Evolutionary conservation across 2,329 filamentous ascomycete genomes (phyloP), one percentile per base, ranked within the genome.

Genomic region (Ceratocystis huliohia): DNA sequence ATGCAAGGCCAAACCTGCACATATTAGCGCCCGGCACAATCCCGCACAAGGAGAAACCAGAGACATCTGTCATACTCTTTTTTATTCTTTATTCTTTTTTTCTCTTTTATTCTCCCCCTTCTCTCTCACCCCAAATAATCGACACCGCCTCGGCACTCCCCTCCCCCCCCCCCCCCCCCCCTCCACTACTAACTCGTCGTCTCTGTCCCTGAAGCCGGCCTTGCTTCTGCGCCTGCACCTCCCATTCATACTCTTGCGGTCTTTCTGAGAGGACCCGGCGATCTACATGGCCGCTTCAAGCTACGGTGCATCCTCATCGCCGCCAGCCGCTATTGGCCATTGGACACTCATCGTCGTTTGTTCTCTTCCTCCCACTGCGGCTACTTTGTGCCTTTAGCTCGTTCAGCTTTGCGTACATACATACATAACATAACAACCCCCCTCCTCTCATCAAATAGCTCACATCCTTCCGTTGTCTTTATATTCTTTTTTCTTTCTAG

Each of bases 1-100:
- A 22, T 13, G 33, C 50, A 30, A 17, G 50, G 25, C 50, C 50
- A 57, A 17, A 46, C 45, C 45, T 50, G 46, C 7, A 50, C 33
- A 20, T 50, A 50, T 50, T 50, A 50, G 46, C 22, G 46, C 46
- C 46, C 17, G 46, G 46, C 46, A 50, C 15, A 50, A 50, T 20
- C 46, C 46, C 46, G 46, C 46, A 50, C 46, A 50, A 50, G 46
- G 46, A 50, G 46, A n/a, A 50, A 50, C 25, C 50, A 30, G 50
- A 25, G 50, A 50, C 50, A 57, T 57, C 50, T 57, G 50, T 57
- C 50, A 57, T 57, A 25, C 25, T 50, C 25, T 45, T 67, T 63
- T 65, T 66, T 57, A 45, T 63, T 68, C 22, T 44, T 62, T 65
- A 50, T 63, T 67, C 64, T 68, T 68, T 68, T 61, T 66, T 68